Base-by-base conservation (phyloP, 176 grass and related monocot species). In the Oryza australiensis region DNA sequence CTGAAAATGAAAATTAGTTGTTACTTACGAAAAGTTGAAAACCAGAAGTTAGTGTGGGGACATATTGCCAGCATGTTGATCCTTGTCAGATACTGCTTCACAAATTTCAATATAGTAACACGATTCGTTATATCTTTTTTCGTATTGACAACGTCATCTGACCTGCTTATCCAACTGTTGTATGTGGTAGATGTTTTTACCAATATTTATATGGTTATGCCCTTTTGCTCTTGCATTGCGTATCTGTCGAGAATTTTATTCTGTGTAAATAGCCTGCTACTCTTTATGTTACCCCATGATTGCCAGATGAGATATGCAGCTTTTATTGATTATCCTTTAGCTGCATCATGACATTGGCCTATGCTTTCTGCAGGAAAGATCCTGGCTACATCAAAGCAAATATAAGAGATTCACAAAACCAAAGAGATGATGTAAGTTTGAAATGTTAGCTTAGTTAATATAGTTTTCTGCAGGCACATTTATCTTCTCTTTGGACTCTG, bases 391-490 rank as follows among this genome's bases (percentile, higher is more conserved):
- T 99, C 64, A 87, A 85, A 57, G 86, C 85, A 48, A 95, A 93
- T 77, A 68, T 68, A 83, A 76, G 87, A 68, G 83, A 90, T 68
- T 82, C 91, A 15, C 97, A 95, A 88, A 99, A 79, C 76, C 87
- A 88, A 79, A 84, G 93, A 83, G 93, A 99, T 72, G 93, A 99
- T 90, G 97, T 99, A 82, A 99, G 91, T 90, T 87, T 80, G 26
- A 86, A 88, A 80, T 49, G 35, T 88, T 70, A 68, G 10, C 49
- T 5, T 41, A 72, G 70, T 95, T 71, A 48, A 75, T 78, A 13
- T 83, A 22, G 16, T 49, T 79, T 82, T 62, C 45, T 86, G 5
- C 26, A 55, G 57, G 62, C 79, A 84, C 8, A 5, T 72, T 71
- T 64, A 68, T 78, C 67, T 82, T 82, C 9, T 45, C 12, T 66